Base-by-base conservation (phyloP, 2,329 filamentous ascomycete genomes). In the Sporothrix curviconia region DNA sequence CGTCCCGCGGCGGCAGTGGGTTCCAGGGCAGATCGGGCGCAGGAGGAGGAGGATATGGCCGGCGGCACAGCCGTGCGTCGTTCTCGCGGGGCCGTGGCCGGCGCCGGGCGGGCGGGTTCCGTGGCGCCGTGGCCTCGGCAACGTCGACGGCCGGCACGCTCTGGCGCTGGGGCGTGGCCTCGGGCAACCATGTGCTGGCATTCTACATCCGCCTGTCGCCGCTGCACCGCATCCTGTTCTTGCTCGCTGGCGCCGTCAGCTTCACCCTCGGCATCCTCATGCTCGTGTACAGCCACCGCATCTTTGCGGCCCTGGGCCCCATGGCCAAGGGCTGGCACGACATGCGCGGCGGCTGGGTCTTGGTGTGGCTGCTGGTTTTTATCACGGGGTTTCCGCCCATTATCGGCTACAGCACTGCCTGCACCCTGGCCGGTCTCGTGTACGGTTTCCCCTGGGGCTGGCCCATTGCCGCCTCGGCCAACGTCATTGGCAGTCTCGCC, bases 381-480 rank as follows among this genome's bases (percentile, higher is more conserved):
- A 68, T 81, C 40, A 87, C 91, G 15, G 89, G 86, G 2, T 95
- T 96, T 70, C 92, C 92, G 19, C 92, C 92, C 2, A 72, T 95
- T 65, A 86, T 96, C 62, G 92, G 92, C 14, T 96, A 95, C 76
- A 89, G 86, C 60, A 89, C 87, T 1, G 85, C 86, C 65, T 73
- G 77, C 59, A 82, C 78, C 25, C 68, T 82, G 25, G 73, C 78
- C 7, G 77, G 77, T 30, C 78, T 84, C 64, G 76, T 83, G 14
- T 83, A 76, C 66, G 81, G 78, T 2, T 81, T 82, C 62, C 77
- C 76, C 1, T 64, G 65, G 61, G 92, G 89, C 24, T 96, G 92
- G 90, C 84, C 90, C 63, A 85, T 96, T 63, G 87, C 89, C 51
- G 86, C 90, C 1, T 78, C 82, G 0, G 91, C 89, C 15, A 95